Base-by-base conservation (phyloP, 805 yeast species). In the Yarrowia alimentaria region DNA sequence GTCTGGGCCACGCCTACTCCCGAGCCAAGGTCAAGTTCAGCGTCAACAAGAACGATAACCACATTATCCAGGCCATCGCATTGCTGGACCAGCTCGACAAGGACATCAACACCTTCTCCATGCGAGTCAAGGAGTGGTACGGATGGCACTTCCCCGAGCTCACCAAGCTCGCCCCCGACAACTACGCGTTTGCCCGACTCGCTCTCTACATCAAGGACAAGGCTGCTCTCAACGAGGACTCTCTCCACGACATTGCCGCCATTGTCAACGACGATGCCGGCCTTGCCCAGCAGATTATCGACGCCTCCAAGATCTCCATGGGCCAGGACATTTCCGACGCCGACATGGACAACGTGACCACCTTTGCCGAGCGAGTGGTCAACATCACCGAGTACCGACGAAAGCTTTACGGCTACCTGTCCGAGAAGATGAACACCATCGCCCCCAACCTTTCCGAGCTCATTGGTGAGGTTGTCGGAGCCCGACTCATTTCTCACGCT, bases 81-180 rank as follows among this genome's bases (percentile, higher is more conserved):
- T 76, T 93, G 59, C 78, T 93, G 64, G 99, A 93, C 64, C 97
- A 93, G 65, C 78, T 93, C 63, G 99, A 93, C 75, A 93, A 93
- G 74, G 99, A 93, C 71, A 79, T 93, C 63, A 93, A 93, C 75
- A 93, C 97, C 49, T 93, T 91, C 64, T 96, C 98, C 60, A 93
- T 93, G 99, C 83, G 99, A 75, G 81, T 91, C 73, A 93, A 91
- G 75, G 99, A 93, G 74, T 93, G 99, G 99, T 93, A 93, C 73
- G 99, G 99, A 59, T 93, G 99, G 99, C 99, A 93, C 72, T 93
- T 93, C 83, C 99, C 99, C 30, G 99, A 93, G 72, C 80, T 93
- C 80, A 96, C 97, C 63, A 93, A 93, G 78, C 88, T 91, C 68
- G 85, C 93, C 61, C 81, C 84, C 60, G 99, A 91, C 72, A 90